These are phyloP conservation scores for Cicer pinnatifidum DNA, from an alignment of 306 rosid species.

Conservation along the genomic window DNA sequence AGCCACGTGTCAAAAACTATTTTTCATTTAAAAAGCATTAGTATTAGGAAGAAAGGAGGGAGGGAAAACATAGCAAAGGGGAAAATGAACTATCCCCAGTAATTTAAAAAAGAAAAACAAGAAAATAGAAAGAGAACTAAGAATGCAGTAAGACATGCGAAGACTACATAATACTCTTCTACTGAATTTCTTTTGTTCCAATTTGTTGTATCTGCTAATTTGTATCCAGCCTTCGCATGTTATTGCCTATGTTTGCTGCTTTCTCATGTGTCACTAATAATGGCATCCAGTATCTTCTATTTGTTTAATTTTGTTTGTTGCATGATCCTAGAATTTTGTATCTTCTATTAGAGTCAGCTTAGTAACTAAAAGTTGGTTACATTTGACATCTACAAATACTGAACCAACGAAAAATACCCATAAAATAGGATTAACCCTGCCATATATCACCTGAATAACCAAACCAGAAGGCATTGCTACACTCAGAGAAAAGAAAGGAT, in stretches of 20 bases:
- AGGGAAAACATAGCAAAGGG: not conserved
- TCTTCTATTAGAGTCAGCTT: not conserved
- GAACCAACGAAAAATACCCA: not conserved
- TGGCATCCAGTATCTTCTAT: slow-evolving; percentile 6
- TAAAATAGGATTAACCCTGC: slow-evolving; percentile 6
- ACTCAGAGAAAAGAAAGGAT: not conserved
- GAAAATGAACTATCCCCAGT: not conserved
- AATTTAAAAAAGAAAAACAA: not conserved
- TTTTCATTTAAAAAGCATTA: not conserved
- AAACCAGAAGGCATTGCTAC: slow-evolving; percentile 13
- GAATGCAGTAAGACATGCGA: slow-evolving; percentile 8
- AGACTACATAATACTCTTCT: slow-evolving; percentile 13
- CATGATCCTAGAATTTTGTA: slow-evolving; percentile 8
- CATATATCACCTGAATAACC: slow-evolving; percentile 3
- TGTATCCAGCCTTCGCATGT: not conserved
- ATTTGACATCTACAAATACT: not conserved
- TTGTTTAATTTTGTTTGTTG: not conserved
- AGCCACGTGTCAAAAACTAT: slow-evolving; percentile 6
- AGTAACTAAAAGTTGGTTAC: not conserved
- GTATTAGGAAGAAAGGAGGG: slow-evolving; percentile 3
- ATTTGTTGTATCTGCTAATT: not conserved
- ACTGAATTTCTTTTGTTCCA: not conserved
- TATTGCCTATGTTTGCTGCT: slow-evolving; percentile 10
- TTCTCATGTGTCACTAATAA: slow-evolving; percentile 3
- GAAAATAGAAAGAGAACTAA: not conserved